phyloP scores from a whole-genome alignment of 306 rosid species.

The Lupinus albus region DNA sequence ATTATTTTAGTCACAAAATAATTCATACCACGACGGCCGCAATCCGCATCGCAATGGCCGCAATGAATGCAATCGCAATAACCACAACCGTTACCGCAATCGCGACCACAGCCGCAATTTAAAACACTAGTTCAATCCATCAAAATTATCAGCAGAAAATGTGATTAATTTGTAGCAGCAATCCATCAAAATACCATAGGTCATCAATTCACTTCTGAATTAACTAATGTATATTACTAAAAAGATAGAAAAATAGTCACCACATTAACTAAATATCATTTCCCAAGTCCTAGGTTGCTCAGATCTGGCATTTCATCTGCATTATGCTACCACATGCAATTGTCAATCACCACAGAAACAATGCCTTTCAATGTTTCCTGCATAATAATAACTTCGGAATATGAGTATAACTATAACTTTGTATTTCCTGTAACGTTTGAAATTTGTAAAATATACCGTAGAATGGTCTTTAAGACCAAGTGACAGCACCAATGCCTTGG shows the following conservation, averaged over 20 bases:
- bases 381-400: slow-evolving; percentile 30
- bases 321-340: slow-evolving; percentile 57
- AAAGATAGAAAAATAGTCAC: background rate
- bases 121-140: slow-evolving; percentile 17
- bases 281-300: slow-evolving; percentile 12
- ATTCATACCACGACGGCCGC: too few species aligned
- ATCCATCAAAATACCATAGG: slow-evolving; percentile 25
- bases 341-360: slow-evolving; percentile 69
- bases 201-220: background rate
- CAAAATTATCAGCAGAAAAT: slow-evolving; percentile 18
- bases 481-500: slow-evolving; percentile 72
- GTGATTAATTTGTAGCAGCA: slow-evolving; percentile 15
- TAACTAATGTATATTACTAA: background rate
- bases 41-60: too few species aligned
- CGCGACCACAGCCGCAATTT: too few species aligned
- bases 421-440: background rate
- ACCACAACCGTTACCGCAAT: too few species aligned
- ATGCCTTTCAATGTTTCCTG: slow-evolving; percentile 88
- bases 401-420: slow-evolving; percentile 13
- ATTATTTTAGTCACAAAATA: too few species aligned
- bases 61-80: too few species aligned
- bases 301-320: slow-evolving; percentile 27
- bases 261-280: slow-evolving; percentile 8
- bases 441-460: slow-evolving; percentile 44
- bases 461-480: slow-evolving; percentile 97